Evolutionary conservation across 345 rosid species (phyloP), one percentile per base, ranked within the genome.

Genomic region (Cardamine occulta): DNA sequence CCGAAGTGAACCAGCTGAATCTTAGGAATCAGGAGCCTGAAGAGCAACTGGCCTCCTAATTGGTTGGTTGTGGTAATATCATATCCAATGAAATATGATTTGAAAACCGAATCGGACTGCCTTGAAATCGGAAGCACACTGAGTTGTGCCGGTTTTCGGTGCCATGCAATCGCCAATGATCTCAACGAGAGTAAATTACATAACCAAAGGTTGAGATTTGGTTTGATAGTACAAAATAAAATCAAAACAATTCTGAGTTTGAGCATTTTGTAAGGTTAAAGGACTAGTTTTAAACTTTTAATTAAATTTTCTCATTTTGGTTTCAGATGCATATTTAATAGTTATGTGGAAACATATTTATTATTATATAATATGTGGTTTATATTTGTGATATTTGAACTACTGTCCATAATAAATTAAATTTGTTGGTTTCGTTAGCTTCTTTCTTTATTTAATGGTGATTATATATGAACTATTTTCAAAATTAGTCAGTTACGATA

Each of bases 21-120:
- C 6, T 17, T 6, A 81, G 79, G 81, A 93, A 92, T 85, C 80
- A 37, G 57, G 89, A 88, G 40, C n/a, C 90, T 95, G 32, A 85
- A 78, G 73, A 76, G n/a, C n/a, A 57, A 80, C 85, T n/a, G 23
- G 77, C 12, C 89, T 6, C 76, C 65, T 48, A 65, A 51, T 14
- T 80, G 39, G 18, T 84, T 49, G 80, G 80, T 82, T 79, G 81
- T 70, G 78, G 72, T 60, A 74, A 78, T 66, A 19, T 23, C 12
- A 26, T 86, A 44, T 66, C 81, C 80, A 80, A 66, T 60, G 91
- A 91, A 29, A 90, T n/a, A n/a, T n/a, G n/a, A 93, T 72, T 78
- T 95, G 62, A 68, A 72, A 58, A 82, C 88, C 39, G 96, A 95
- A 79, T 81, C 82, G 66, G 61, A 49, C 1, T 79, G 73, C 35